Percentiles rank a stretch among this genome's conserved stretches.
phyloP scores from a whole-genome alignment of 1,284 basidiomycete genomes.

The Cryptococcus depauperatus region DNA sequence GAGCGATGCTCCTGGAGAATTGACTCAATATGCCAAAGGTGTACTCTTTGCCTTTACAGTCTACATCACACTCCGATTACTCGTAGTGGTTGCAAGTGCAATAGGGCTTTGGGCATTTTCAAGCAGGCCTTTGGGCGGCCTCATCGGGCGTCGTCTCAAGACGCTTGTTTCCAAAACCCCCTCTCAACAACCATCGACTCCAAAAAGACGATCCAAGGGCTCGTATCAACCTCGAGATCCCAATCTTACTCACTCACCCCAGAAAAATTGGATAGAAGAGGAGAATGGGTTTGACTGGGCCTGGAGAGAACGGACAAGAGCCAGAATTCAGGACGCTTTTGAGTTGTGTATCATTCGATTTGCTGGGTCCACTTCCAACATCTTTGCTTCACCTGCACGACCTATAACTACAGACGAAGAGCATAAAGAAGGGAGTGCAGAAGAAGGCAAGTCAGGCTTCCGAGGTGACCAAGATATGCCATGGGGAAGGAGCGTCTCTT shows the following conservation, averaged over 20 bases:
- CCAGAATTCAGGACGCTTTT: constrained; percentile 64
- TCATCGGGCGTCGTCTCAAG: constrained; percentile 45
- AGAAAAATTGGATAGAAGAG: constrained; percentile 42
- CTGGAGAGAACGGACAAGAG: constrained; percentile 63
- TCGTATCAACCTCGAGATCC: constrained; percentile 22
- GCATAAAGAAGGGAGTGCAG: neutral
- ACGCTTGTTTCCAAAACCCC: neutral
- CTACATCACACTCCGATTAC: constrained; percentile 62
- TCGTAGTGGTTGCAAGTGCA: constrained; percentile 58
- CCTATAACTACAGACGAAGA: no score
- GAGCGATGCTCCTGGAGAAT: constrained; percentile 50
- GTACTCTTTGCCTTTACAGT: constrained; percentile 65
- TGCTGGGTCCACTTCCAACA: constrained; percentile 1
- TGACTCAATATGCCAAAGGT: constrained; percentile 63
- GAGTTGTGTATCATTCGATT: constrained; percentile 58
- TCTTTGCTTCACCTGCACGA: no score
- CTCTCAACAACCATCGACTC: constrained; percentile 5
- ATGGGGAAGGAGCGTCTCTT: neutral
- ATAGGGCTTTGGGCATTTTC: constrained; percentile 56
- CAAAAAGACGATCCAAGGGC: constrained; percentile 8
- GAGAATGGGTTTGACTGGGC: constrained; percentile 53
- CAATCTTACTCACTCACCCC: constrained; percentile 23
- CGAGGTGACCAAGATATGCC: neutral
- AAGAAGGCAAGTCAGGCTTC: neutral
- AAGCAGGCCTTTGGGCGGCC: constrained; percentile 15